Evolutionary conservation across 129 eudicot species (phyloP), one percentile per base, ranked within the genome.

Genomic region (Artemisia annua): DNA sequence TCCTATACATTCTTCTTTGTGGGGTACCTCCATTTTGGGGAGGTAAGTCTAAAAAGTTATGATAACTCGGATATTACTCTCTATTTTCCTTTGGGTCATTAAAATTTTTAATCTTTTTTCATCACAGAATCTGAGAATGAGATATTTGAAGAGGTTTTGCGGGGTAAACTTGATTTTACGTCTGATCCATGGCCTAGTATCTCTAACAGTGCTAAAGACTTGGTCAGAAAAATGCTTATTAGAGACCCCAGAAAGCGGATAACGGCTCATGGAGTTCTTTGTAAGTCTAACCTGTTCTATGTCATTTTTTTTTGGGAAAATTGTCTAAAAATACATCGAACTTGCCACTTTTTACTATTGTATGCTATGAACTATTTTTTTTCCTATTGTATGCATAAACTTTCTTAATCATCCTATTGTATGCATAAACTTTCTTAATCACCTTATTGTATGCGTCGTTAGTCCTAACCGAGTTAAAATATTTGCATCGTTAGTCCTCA

Each of bases 21-120:
- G 98, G 98, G 24, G 89, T 87, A 1, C 98, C 98, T 56, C 96
- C 98, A 22, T 92, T 89, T 92, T 87, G 96, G 94, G 96, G 89
- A 20, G 98, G 98, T 92, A 71, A 77, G 93, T 48, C 60, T 49
- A 9, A 24, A 66, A n/a, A 7, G 7, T 0, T 32, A 49, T 7
- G 4, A 2, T 58, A n/a, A 46, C 15, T 51, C 13, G 17, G 30
- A 44, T 1, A 52, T 20, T 59, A 39, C 10, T 30, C 2, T 26
- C 3, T n/a, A 5, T 52, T 48, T 52, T 43, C 52, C 30, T 49
- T 13, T 1, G 48, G 63, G 18, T 48, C 63, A 51, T 68, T 11
- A 3, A 0, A 49, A 13, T 70, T 68, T 69, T 30, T 16, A 14
- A 19, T 52, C 57, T 61, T 77, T 52, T 61, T 60, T 57, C 11